phyloP scores from a whole-genome alignment of 1,284 basidiomycete species.

The Heliocybe sulcata region DNA sequence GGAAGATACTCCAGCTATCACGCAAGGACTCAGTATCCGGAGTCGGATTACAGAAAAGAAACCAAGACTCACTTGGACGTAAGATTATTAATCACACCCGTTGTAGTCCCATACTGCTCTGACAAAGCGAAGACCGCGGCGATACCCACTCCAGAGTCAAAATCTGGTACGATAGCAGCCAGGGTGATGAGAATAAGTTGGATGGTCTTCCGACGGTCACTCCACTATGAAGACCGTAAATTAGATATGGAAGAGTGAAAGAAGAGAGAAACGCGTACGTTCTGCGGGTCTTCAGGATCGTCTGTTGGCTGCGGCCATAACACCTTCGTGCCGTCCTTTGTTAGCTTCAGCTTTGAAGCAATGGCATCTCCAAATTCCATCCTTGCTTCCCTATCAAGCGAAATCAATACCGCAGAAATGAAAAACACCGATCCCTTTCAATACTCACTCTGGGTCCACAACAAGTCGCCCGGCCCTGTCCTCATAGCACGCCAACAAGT shows the following conservation, averaged over 20 bases:
- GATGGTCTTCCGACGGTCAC: slow-evolving; percentile 37
- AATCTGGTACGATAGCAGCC: slow-evolving; percentile 63
- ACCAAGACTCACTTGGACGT: slow-evolving; percentile 44
- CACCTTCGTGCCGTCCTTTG: slow-evolving; percentile 38
- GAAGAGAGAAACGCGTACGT: slow-evolving; percentile 29
- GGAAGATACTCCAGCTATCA: slow-evolving; percentile 59
- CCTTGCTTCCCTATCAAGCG: slow-evolving; percentile 47
- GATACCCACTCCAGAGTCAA: slow-evolving; percentile 65
- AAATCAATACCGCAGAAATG: no score
- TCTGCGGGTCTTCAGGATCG: slow-evolving; percentile 58
- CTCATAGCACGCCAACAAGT: slow-evolving; percentile 46
- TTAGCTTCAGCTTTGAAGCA: slow-evolving; percentile 41
- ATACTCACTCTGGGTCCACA: slow-evolving; percentile 48
- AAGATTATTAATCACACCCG: slow-evolving; percentile 54
- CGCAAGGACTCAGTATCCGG: slow-evolving; percentile 1
- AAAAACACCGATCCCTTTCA: no score
- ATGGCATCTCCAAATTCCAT: slow-evolving; percentile 42
- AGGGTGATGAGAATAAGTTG: slow-evolving; percentile 55
- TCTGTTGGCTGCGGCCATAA: slow-evolving; percentile 62
- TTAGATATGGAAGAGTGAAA: slow-evolving; percentile 12
- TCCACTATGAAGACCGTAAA: slow-evolving; percentile 27
- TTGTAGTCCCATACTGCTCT: slow-evolving; percentile 46
- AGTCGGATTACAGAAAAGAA: neutral
- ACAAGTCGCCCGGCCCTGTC: slow-evolving; percentile 51
- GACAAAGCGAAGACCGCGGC: slow-evolving; percentile 55